Percentiles rank a stretch among this genome's conserved stretches.
Evolutionary conservation across 176 grass and related monocot genomes (phyloP).

Genomic region (Cocos nucifera): DNA sequence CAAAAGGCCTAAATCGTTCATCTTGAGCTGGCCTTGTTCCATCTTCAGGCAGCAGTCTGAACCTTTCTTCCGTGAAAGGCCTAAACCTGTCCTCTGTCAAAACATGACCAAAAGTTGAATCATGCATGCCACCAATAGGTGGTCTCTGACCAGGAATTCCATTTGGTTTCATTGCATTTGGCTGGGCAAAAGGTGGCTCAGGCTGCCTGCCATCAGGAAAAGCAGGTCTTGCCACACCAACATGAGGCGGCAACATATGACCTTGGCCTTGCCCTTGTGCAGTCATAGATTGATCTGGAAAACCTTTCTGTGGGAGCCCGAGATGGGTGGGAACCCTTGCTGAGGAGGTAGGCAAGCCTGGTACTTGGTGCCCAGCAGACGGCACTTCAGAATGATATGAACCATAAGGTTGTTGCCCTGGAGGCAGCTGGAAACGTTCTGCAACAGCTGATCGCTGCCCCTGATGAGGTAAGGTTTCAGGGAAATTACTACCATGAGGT

Average conservation of each 20-base stretch:
- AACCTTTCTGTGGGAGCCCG: conserved; percentile 8
- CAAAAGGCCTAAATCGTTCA: conserved; percentile 28
- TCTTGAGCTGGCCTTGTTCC: conserved; percentile 22
- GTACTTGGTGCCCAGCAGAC: neutral
- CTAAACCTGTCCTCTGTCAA: conserved; percentile 13
- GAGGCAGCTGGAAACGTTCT: neutral
- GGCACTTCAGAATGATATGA: neutral
- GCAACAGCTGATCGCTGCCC: neutral
- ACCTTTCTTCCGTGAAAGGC: conserved; percentile 19
- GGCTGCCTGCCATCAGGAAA: conserved; percentile 20
- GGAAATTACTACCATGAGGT: conserved; percentile 1
- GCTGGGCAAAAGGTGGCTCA: conserved; percentile 19
- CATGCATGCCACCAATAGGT: conserved; percentile 23
- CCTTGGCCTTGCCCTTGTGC: conserved; percentile 6
- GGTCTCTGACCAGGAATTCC: conserved; percentile 16
- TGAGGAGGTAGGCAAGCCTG: neutral
- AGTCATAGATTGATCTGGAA: conserved; percentile 6
- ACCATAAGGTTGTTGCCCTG: conserved; percentile 2
- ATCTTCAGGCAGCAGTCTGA: conserved; percentile 33
- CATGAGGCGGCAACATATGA: conserved; percentile 3
- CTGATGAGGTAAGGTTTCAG: conserved; percentile 1
- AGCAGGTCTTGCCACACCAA: conserved; percentile 4
- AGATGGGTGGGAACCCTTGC: conserved; percentile 2
- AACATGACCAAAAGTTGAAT: neutral
- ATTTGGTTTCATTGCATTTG: conserved; percentile 38